Conservation (phyloP, 139 green algal species). For the Chlamydomonas incerta region DNA sequence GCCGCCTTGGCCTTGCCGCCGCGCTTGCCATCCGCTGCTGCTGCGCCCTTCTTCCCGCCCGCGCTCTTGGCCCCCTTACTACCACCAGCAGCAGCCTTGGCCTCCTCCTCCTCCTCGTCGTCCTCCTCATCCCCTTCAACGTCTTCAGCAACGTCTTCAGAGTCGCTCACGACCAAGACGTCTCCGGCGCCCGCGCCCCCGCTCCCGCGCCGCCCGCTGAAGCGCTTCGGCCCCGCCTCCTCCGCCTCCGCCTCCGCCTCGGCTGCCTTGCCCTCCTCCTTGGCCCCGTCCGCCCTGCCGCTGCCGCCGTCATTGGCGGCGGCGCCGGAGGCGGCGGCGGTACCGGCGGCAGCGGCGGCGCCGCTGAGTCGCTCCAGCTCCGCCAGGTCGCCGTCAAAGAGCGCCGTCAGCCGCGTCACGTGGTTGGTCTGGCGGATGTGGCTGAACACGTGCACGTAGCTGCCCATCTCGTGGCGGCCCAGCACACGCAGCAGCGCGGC, state of each 20-base stretch:
- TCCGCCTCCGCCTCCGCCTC: background rate
- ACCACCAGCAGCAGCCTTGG: background rate
- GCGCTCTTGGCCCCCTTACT: no score
- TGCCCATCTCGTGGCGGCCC: slow-evolving; percentile 33
- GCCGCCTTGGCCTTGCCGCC: background rate
- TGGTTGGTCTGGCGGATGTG: slow-evolving; percentile 51
- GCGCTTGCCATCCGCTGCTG: background rate
- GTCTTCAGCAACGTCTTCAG: background rate
- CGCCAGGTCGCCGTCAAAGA: background rate
- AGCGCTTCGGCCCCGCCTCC: background rate
- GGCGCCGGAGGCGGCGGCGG: no score
- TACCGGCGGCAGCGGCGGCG: background rate
- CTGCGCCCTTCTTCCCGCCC: background rate
- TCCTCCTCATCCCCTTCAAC: background rate
- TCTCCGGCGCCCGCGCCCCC: background rate
- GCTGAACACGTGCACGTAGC: slow-evolving; percentile 47
- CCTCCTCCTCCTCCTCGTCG: background rate
- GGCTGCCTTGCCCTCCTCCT: background rate
- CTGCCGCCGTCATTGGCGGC: background rate
- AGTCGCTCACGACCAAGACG: no score
- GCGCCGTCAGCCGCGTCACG: slow-evolving; percentile 15
- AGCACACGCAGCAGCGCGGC: slow-evolving; percentile 1
- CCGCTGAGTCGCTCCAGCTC: background rate
- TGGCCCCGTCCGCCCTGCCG: background rate
- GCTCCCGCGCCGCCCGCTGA: no score